Percentiles rank a stretch among this genome's conserved stretches.
Conservation (phyloP, 179 eudicot genomes). For the Actinidia arguta region DNA sequence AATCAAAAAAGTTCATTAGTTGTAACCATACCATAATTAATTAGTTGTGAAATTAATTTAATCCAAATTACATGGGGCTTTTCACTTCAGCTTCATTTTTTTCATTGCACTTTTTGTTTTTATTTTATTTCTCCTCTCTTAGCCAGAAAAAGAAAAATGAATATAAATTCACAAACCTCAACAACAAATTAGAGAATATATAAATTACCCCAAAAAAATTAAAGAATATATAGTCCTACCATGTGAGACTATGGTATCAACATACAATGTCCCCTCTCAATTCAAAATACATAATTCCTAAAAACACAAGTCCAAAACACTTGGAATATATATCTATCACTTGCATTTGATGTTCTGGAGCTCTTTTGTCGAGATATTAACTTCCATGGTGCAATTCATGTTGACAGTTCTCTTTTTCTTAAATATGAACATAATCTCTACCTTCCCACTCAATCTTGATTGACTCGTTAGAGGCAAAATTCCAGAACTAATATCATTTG, state of each 20-base stretch:
- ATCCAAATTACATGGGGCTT: too few relatives aligned
- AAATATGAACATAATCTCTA: conserved; percentile 25
- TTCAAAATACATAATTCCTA: neutral
- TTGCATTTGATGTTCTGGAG: conserved; percentile 1
- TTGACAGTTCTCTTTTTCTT: conserved; percentile 25
- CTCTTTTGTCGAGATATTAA: neutral
- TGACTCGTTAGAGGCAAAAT: conserved; percentile 22
- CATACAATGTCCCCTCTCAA: neutral
- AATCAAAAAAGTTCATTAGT: too few relatives aligned
- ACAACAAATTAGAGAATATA: too few relatives aligned
- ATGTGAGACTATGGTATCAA: neutral
- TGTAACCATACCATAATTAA: too few relatives aligned
- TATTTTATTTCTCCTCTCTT: too few relatives aligned
- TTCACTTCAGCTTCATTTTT: too few relatives aligned
- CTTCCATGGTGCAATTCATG: conserved; percentile 27
- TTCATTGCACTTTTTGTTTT: too few relatives aligned
- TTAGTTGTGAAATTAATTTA: too few relatives aligned
- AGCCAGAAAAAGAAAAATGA: too few relatives aligned
- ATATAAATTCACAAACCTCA: too few relatives aligned
- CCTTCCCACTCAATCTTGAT: conserved; percentile 30
- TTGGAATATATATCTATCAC: neutral
- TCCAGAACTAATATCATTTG: conserved; percentile 16
- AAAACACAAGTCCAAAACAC: neutral
- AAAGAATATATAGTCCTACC: too few relatives aligned
- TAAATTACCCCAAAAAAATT: too few relatives aligned